Percentiles rank a stretch among this genome's conserved stretches.
These are phyloP conservation scores for Fusarium paranaense DNA, from an alignment of 2,329 filamentous ascomycete genomes.

Conservation along the genomic window DNA sequence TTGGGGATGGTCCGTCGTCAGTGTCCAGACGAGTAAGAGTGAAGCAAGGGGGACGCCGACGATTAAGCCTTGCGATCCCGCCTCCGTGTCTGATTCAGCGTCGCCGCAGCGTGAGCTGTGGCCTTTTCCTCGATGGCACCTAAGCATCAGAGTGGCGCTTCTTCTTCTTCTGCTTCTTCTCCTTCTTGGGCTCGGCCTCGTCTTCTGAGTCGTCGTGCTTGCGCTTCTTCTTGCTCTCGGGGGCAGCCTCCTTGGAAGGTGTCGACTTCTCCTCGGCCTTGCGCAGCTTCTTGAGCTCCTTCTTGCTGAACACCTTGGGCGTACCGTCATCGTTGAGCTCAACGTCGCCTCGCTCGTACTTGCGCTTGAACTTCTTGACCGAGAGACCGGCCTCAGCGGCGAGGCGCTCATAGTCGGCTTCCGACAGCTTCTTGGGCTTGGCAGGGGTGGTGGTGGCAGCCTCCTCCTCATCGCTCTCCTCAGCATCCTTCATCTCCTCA, in stretches of 20 bases:
- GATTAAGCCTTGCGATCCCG: slow-evolving; percentile 20
- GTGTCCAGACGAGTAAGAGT: slow-evolving; percentile 45
- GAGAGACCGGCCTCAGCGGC: slow-evolving; percentile 77
- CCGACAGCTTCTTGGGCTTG: slow-evolving; percentile 61
- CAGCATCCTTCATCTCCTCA: slow-evolving; percentile 59
- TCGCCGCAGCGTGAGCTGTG: slow-evolving; percentile 27
- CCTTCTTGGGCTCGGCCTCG: slow-evolving; percentile 70
- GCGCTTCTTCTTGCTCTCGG: slow-evolving; percentile 74
- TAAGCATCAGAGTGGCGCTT: slow-evolving; percentile 55
- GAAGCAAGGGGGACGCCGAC: slow-evolving; percentile 36
- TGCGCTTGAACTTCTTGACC: slow-evolving; percentile 81
- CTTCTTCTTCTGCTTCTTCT: slow-evolving; percentile 67
- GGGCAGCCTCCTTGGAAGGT: slow-evolving; percentile 50
- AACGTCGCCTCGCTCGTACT: slow-evolving; percentile 81
- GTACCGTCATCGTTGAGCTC: slow-evolving; percentile 73
- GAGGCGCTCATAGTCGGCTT: slow-evolving; percentile 67
- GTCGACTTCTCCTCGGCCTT: slow-evolving; percentile 67
- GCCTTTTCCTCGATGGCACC: slow-evolving; percentile 29
- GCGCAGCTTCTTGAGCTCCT: slow-evolving; percentile 79
- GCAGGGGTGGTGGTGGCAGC: slow-evolving; percentile 48
- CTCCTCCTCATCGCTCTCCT: slow-evolving; percentile 50
- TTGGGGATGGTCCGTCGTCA: slow-evolving; percentile 38
- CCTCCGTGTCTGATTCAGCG: slow-evolving; percentile 37
- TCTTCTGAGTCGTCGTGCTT: slow-evolving; percentile 76
- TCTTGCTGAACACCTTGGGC: slow-evolving; percentile 77